These are phyloP conservation scores for Agrocybe pediades DNA, from an alignment of 768 basidiomycete genomes.

Conservation along the genomic window DNA sequence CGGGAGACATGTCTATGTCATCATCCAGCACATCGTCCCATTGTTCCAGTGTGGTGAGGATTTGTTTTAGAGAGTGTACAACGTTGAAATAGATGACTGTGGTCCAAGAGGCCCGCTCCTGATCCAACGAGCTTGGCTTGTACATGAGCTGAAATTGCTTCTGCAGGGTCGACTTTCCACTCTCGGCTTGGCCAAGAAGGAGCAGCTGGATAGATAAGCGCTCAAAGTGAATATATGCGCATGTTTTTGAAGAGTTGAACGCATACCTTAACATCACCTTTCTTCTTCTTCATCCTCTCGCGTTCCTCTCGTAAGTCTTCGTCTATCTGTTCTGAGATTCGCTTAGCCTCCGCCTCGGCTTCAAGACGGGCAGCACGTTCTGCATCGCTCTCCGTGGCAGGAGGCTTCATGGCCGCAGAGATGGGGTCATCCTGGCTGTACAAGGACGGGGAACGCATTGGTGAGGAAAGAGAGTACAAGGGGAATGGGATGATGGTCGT, in stretches of 20 bases:
- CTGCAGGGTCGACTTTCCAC: constrained; percentile 75
- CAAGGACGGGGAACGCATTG: constrained; percentile 68
- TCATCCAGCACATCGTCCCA: constrained; percentile 66
- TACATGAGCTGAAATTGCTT: constrained; percentile 86
- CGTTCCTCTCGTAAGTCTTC: constrained; percentile 74
- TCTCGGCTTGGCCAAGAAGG: constrained; percentile 80
- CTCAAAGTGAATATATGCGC: constrained; percentile 39
- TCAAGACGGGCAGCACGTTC: constrained; percentile 64
- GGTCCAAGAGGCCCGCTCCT: constrained; percentile 72
- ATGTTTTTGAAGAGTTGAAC: constrained; percentile 3
- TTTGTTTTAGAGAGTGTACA: constrained; percentile 69
- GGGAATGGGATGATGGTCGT: constrained; percentile 33
- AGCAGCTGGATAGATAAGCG: constrained; percentile 46
- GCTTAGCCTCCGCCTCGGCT: constrained; percentile 73
- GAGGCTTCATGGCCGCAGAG: constrained; percentile 63
- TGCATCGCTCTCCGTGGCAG: constrained; percentile 61
- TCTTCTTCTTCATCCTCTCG: constrained; percentile 62
- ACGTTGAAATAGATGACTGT: constrained; percentile 79
- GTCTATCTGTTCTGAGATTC: constrained; percentile 80
- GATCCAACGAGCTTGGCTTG: constrained; percentile 67
- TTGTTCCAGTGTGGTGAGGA: constrained; percentile 60
- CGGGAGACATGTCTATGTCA: constrained; percentile 27
- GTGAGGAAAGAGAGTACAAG: constrained; percentile 29
- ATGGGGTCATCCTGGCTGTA: constrained; percentile 81
- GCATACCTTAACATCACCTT: constrained; percentile 71